Conservation (phyloP, 768 basidiomycete genomes). For the Xerocomellus amylosporus region DNA sequence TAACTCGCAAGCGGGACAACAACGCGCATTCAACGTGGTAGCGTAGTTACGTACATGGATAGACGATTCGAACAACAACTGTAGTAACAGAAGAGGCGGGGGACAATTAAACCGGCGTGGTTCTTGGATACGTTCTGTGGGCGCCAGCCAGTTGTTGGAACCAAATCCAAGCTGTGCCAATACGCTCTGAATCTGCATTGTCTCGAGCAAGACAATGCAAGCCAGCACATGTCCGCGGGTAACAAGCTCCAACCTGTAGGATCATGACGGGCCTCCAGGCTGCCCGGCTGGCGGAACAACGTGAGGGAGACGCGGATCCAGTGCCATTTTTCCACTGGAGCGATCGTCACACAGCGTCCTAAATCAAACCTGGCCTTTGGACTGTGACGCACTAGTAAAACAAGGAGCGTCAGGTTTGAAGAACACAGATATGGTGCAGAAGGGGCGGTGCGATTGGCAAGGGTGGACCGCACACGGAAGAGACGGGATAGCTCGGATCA, state of each 20-base stretch:
- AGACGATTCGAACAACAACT: constrained; percentile 8
- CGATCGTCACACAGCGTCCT: constrained; percentile 5
- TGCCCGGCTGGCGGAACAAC: constrained; percentile 18
- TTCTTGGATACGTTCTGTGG: constrained; percentile 16
- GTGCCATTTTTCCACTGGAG: neutral
- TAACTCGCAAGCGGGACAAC: constrained; percentile 4
- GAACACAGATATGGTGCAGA: neutral
- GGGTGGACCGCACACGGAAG: constrained; percentile 3
- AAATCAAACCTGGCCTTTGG: neutral
- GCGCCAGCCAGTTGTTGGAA: constrained; percentile 1
- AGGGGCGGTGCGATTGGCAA: neutral
- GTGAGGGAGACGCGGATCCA: constrained; percentile 14
- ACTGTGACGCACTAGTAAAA: neutral
- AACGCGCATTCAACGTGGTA: constrained; percentile 27
- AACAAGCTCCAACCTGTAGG: constrained; percentile 17
- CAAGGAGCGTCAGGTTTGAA: constrained; percentile 1
- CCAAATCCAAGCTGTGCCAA: neutral
- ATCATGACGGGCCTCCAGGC: constrained; percentile 22
- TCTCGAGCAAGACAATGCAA: constrained; percentile 8
- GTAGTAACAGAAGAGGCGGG: neutral
- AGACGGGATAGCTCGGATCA: constrained; percentile 25
- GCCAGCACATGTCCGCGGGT: neutral
- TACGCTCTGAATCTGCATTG: constrained; percentile 7
- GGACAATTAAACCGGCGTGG: constrained; percentile 11
- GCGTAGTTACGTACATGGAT: constrained; percentile 24